phyloP scores from a whole-genome alignment of 2,329 filamentous ascomycete species.

The Diaporthe vexans region DNA sequence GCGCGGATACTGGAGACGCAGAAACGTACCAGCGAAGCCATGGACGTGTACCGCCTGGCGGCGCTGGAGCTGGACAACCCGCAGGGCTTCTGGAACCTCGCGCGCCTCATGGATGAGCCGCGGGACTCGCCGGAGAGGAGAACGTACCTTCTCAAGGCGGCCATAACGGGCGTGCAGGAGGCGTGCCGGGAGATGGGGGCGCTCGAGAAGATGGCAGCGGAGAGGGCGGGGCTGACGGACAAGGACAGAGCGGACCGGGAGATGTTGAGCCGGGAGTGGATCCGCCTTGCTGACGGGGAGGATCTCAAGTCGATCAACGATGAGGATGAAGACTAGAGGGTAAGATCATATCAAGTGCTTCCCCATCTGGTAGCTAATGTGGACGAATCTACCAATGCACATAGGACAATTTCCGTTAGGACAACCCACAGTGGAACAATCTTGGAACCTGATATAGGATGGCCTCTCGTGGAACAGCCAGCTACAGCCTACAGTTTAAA shows the following conservation, averaged over 20 bases:
- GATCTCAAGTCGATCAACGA: conserved; percentile 23
- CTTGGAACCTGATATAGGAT: too few species aligned
- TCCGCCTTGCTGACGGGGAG: conserved; percentile 37
- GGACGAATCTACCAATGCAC: not conserved
- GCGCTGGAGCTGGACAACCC: conserved; percentile 51
- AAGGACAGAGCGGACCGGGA: conserved; percentile 42
- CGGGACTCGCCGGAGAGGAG: conserved; percentile 45
- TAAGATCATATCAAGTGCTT: not conserved
- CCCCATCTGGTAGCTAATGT: not conserved
- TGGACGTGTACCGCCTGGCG: conserved; percentile 46
- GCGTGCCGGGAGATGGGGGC: conserved; percentile 49
- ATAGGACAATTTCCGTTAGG: too few species aligned
- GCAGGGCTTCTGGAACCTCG: conserved; percentile 47
- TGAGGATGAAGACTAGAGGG: conserved; percentile 19
- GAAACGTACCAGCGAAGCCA: conserved; percentile 42
- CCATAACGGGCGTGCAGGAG: conserved; percentile 47
- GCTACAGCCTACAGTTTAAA: too few species aligned
- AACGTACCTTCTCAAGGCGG: conserved; percentile 50
- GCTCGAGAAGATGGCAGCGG: conserved; percentile 41
- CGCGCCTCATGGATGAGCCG: conserved; percentile 45
- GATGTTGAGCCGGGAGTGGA: conserved; percentile 48
- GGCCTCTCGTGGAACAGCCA: too few species aligned
- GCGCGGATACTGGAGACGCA: conserved; percentile 46
- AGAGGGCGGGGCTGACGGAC: conserved; percentile 37
- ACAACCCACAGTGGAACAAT: too few species aligned